Percentiles rank a stretch among this genome's conserved stretches.
Conservation (phyloP, 345 rosid genomes). For the Geranium rotundifolium region DNA sequence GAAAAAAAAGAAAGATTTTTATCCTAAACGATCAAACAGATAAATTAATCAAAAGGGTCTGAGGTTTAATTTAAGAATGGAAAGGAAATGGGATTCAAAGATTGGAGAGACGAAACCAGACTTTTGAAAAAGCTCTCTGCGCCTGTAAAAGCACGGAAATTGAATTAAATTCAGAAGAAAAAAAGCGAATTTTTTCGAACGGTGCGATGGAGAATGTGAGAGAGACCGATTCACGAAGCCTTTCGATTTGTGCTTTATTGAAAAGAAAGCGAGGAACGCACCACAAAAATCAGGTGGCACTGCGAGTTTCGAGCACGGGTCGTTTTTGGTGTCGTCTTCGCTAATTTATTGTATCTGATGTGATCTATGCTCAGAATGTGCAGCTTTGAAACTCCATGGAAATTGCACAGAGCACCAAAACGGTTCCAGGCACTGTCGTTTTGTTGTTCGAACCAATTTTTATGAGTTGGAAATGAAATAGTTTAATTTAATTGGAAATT, state of each 20-base stretch:
- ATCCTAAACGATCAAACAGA: conserved; percentile 1
- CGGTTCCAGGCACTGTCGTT: too few species aligned
- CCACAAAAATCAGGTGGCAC: background rate
- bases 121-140: background rate
- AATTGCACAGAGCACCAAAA: too few species aligned
- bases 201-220: background rate
- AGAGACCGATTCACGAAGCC: background rate
- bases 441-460: too few species aligned
- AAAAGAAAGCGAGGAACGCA: conserved; percentile 1
- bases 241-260: background rate
- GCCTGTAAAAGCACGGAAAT: background rate
- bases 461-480: too few species aligned
- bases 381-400: too few species aligned
- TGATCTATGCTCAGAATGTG: background rate
- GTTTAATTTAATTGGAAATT: too few species aligned
- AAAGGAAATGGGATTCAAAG: background rate
- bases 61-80: background rate
- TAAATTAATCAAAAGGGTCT: conserved; percentile 3
- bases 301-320: background rate
- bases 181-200: background rate
- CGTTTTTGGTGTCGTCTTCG: background rate
- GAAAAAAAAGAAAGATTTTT: too few species aligned
- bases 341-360: background rate
- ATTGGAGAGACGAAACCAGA: background rate
- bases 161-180: background rate